These are phyloP conservation scores for Exophiala bonariae DNA, from an alignment of 2,329 filamentous ascomycete species.

Conservation along the genomic window DNA sequence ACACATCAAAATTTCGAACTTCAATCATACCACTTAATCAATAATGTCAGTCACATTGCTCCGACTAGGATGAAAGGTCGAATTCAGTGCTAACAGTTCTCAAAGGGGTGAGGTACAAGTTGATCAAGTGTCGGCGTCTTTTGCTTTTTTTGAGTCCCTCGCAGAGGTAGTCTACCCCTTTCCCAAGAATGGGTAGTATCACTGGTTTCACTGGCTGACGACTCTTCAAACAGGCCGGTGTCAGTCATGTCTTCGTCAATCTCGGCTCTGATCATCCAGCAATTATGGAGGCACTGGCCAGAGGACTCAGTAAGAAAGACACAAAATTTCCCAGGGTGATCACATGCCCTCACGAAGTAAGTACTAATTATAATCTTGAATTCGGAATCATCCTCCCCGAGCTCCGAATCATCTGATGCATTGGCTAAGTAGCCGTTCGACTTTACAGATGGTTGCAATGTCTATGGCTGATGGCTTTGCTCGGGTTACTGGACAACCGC, in stretches of 20 bases:
- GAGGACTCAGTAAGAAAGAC: conserved; percentile 67
- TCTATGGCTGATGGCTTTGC: conserved; percentile 84
- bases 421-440: too few relatives aligned
- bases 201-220: too few relatives aligned
- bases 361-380: too few relatives aligned
- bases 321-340: conserved; percentile 70
- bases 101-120: too few relatives aligned
- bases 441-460: conserved; percentile 85
- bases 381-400: too few relatives aligned
- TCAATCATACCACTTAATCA: too few relatives aligned
- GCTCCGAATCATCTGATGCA: too few relatives aligned
- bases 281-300: conserved; percentile 78
- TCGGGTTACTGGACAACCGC: conserved; percentile 68
- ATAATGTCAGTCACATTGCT: too few relatives aligned
- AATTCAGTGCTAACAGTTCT: too few relatives aligned
- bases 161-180: neutral
- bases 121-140: neutral
- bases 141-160: conserved; percentile 1
- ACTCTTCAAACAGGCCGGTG: conserved; percentile 40
- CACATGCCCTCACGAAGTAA: conserved; percentile 77
- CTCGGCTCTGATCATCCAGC: conserved; percentile 64
- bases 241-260: conserved; percentile 55
- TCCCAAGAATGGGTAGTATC: too few relatives aligned
- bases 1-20: too few relatives aligned
- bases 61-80: too few relatives aligned